Evolutionary conservation across 106 monocot species (phyloP).

Genomic region (Ottelia alismoides): DNA sequence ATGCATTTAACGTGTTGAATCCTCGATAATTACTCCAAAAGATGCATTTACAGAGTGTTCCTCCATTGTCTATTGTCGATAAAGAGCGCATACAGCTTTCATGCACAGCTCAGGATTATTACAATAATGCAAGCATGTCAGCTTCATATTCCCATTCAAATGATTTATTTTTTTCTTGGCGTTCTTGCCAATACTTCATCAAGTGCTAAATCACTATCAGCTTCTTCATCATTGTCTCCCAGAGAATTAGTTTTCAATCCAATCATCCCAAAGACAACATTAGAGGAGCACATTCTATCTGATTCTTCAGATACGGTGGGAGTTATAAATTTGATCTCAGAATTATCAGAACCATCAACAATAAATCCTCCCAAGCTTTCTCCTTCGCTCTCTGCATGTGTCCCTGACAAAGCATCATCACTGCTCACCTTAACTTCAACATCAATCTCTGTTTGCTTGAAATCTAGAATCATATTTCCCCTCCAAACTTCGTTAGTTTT

Average conservation of each 20-base stretch:
- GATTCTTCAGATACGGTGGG: no score
- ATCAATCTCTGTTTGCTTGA: slow-evolving; percentile 2
- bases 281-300: no score
- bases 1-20: slow-evolving; percentile 11
- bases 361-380: slow-evolving; percentile 22
- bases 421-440: slow-evolving; percentile 4
- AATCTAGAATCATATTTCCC: not conserved
- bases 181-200: slow-evolving; percentile 16
- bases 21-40: slow-evolving; percentile 5
- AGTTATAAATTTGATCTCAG: slow-evolving; percentile 2
- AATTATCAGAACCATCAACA: slow-evolving; percentile 7
- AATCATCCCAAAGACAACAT: not conserved
- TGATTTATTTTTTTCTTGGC: slow-evolving; percentile 9
- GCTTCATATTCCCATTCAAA: slow-evolving; percentile 48
- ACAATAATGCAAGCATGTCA: slow-evolving; percentile 55
- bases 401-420: slow-evolving; percentile 6
- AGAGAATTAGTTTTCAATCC: not conserved
- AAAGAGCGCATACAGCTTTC: slow-evolving; percentile 68
- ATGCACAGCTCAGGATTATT: slow-evolving; percentile 43
- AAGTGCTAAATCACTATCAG: slow-evolving; percentile 9
- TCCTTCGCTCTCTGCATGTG: slow-evolving; percentile 28
- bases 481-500: not conserved
- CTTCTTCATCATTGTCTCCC: slow-evolving; percentile 4
- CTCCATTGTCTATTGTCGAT: slow-evolving; percentile 31
- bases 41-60: slow-evolving; percentile 24